phyloP scores from a whole-genome alignment of 2,329 filamentous ascomycete genomes.

The Nothophoma quercina region DNA sequence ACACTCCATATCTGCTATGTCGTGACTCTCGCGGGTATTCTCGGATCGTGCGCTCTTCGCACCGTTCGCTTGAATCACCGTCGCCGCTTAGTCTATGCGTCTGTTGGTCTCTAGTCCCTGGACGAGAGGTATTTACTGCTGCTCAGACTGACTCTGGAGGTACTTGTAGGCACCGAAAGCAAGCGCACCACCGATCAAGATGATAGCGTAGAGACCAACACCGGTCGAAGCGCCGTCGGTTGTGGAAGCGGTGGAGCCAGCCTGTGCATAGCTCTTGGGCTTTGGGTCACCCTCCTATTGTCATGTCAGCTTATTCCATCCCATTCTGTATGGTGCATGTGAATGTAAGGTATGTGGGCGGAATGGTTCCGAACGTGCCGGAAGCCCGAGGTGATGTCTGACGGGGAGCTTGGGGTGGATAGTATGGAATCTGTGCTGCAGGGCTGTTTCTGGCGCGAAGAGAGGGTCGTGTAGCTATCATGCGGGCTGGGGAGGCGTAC shows the following conservation, averaged over 20 bases:
- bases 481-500: conserved; percentile 27
- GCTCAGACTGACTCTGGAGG: conserved; percentile 64
- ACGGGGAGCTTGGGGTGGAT: not conserved
- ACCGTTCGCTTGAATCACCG: not conserved
- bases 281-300: conserved; percentile 75
- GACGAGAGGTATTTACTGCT: conserved; percentile 9
- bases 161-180: conserved; percentile 89
- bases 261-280: conserved; percentile 66
- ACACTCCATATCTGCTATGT: not conserved
- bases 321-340: not conserved
- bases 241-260: conserved; percentile 58
- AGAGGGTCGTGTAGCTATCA: not conserved
- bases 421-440: not conserved
- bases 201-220: conserved; percentile 79
- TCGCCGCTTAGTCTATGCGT: conserved; percentile 3
- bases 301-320: conserved; percentile 2
- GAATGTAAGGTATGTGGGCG: conserved; percentile 10
- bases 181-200: conserved; percentile 77
- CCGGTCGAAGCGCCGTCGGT: conserved; percentile 67
- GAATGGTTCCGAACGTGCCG: conserved; percentile 29
- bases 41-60: not conserved
- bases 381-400: not conserved
- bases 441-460: not conserved
- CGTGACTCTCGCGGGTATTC: not conserved
- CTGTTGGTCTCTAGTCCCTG: not conserved